These are phyloP conservation scores for Xylaria sp. DNA, from an alignment of 2,329 filamentous ascomycete genomes.

Conservation along the genomic window DNA sequence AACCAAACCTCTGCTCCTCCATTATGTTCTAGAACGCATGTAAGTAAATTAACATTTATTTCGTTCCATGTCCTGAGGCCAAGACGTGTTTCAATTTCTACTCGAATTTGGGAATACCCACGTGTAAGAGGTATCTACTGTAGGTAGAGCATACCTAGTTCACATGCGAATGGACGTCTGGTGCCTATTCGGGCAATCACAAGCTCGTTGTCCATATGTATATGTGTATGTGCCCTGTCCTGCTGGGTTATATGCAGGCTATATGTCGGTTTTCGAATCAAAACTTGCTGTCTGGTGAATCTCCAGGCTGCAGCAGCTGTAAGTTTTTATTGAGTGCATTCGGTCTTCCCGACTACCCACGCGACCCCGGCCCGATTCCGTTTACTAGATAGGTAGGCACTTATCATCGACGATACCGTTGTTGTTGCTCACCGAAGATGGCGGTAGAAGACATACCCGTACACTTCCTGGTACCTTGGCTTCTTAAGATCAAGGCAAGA, in stretches of 20 bases:
- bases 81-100: background rate
- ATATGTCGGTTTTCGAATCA: conserved; percentile 8
- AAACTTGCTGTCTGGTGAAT: conserved; percentile 24
- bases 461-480: background rate
- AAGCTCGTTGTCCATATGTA: background rate
- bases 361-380: conserved; percentile 17
- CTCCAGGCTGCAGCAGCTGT: conserved; percentile 16
- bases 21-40: background rate
- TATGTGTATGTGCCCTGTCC: background rate
- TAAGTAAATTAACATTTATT: too few species aligned
- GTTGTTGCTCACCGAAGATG: background rate
- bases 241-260: conserved; percentile 6
- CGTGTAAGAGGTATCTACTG: background rate
- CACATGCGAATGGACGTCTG: background rate
- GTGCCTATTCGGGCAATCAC: background rate
- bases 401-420: background rate
- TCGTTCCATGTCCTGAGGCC: background rate
- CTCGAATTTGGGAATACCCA: background rate
- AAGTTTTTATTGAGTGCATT: conserved; percentile 6
- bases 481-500: too few species aligned
- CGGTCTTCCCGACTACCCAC: conserved; percentile 13
- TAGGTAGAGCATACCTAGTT: background rate
- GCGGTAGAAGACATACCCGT: background rate
- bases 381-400: background rate
- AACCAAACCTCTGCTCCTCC: background rate